Evolutionary conservation across 2,329 filamentous ascomycete genomes (phyloP).

Genomic region (Arthrinium puccinioides): DNA sequence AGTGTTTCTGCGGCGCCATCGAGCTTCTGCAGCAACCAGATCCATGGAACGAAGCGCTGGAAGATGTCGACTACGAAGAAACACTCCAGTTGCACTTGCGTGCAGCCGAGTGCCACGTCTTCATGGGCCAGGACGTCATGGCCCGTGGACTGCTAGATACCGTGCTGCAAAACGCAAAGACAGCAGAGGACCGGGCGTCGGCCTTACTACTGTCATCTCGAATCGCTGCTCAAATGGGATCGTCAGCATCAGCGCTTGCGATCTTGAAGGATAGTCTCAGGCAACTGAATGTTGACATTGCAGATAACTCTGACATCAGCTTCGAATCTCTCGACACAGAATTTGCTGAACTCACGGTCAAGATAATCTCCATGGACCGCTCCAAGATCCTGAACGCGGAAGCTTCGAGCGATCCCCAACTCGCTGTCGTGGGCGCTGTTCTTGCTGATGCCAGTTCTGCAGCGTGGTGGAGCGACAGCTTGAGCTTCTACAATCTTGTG

Average conservation of each 20-base stretch:
- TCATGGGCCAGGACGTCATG: slow-evolving; percentile 63
- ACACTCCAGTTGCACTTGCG: slow-evolving; percentile 73
- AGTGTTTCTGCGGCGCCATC: slow-evolving; percentile 73
- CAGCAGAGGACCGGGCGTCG: slow-evolving; percentile 71
- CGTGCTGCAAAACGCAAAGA: slow-evolving; percentile 63
- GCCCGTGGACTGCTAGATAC: slow-evolving; percentile 62
- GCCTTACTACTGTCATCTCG: slow-evolving; percentile 79
- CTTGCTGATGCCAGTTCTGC: slow-evolving; percentile 62
- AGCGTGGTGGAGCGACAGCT: slow-evolving; percentile 65
- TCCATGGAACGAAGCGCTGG: slow-evolving; percentile 63
- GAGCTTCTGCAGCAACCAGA: slow-evolving; percentile 71
- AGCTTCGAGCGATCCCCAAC: slow-evolving; percentile 40
- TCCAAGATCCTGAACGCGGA: slow-evolving; percentile 34
- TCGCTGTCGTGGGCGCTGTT: slow-evolving; percentile 61
- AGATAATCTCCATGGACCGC: slow-evolving; percentile 51
- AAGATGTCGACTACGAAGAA: slow-evolving; percentile 79
- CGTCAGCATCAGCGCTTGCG: slow-evolving; percentile 61
- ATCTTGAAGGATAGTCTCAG: slow-evolving; percentile 64
- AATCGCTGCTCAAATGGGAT: slow-evolving; percentile 67
- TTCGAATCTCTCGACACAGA: slow-evolving; percentile 72
- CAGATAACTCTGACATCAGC: slow-evolving; percentile 47
- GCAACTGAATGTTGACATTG: slow-evolving; percentile 61
- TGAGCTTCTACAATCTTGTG: slow-evolving; percentile 66
- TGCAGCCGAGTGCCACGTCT: slow-evolving; percentile 76
- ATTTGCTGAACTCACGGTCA: slow-evolving; percentile 57